A percentile compares a stretch with the other conserved stretches of the same genome.
phyloP scores from a whole-genome alignment of 2,329 filamentous ascomycete genomes.

The Meredithiella fracta region DNA sequence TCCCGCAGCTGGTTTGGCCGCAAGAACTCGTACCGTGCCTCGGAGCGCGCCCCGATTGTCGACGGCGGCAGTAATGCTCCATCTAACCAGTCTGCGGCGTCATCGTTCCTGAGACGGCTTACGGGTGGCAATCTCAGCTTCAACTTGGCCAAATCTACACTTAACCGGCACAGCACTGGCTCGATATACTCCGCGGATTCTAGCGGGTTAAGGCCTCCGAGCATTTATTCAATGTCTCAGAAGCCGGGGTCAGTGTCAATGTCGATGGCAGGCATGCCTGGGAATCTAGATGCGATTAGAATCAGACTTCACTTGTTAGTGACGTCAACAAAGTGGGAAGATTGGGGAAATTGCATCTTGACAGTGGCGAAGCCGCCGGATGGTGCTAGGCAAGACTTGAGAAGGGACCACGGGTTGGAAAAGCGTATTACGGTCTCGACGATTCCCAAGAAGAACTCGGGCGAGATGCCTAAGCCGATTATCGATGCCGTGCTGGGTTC shows the following conservation, averaged over 20 bases:
- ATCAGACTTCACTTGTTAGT: slow-evolving; percentile 75
- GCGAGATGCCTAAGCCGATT: slow-evolving; percentile 42
- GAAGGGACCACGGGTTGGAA: slow-evolving; percentile 50
- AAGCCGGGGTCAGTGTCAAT: no score
- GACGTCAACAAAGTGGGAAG: slow-evolving; percentile 66
- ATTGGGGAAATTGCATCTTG: slow-evolving; percentile 70
- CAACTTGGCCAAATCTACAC: slow-evolving; percentile 65
- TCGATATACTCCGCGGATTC: slow-evolving; percentile 47
- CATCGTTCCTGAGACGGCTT: slow-evolving; percentile 64
- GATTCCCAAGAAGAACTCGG: slow-evolving; percentile 43
- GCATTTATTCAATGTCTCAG: slow-evolving; percentile 26
- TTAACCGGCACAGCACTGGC: slow-evolving; percentile 40
- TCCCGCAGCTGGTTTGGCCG: slow-evolving; percentile 44
- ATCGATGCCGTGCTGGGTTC: slow-evolving; percentile 75
- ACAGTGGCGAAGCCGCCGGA: slow-evolving; percentile 64
- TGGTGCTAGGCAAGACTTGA: slow-evolving; percentile 40
- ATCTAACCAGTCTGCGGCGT: slow-evolving; percentile 47
- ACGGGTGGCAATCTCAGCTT: slow-evolving; percentile 56
- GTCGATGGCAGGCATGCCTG: slow-evolving; percentile 32
- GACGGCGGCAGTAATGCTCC: slow-evolving; percentile 54
- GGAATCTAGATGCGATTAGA: slow-evolving; percentile 64
- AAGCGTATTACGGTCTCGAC: slow-evolving; percentile 71
- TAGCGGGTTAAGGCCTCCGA: slow-evolving; percentile 39
- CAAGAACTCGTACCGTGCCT: slow-evolving; percentile 48
- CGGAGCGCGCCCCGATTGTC: slow-evolving; percentile 46